These are phyloP conservation scores for Asparagopsis taxiformis DNA, from an alignment of 31 red algal genomes.

Conservation along the genomic window DNA sequence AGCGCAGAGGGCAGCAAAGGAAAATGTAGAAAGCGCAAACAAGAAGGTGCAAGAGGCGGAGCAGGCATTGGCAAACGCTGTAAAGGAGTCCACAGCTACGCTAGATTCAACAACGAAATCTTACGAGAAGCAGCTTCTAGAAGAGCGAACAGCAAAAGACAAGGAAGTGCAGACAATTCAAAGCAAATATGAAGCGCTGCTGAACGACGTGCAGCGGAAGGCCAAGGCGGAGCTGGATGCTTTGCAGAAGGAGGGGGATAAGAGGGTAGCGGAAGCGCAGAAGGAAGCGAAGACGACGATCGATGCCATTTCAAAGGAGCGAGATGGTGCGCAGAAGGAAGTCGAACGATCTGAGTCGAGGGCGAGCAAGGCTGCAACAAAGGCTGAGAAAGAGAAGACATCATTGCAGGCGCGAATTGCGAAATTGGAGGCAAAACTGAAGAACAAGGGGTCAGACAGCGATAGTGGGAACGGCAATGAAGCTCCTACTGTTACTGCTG, in stretches of 20 bases:
- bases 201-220: constrained; percentile 27
- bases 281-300: constrained; percentile 21
- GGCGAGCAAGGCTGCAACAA: constrained; percentile 12
- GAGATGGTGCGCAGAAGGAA: constrained; percentile 40
- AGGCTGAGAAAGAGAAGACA: constrained; percentile 25
- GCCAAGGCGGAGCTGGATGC: constrained; percentile 44
- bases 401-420: constrained; percentile 25
- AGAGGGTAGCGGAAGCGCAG: constrained; percentile 11
- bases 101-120: neutral
- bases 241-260: constrained; percentile 23
- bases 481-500: too few relatives aligned
- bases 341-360: constrained; percentile 1
- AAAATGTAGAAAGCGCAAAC: constrained; percentile 3
- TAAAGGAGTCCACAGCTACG: neutral
- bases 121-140: constrained; percentile 8
- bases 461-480: neutral
- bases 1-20: constrained; percentile 1
- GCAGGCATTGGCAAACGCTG: neutral
- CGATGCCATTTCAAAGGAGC: constrained; percentile 16
- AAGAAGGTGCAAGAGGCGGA: constrained; percentile 2
- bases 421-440: constrained; percentile 26
- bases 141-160: neutral
- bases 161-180: constrained; percentile 28
- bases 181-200: constrained; percentile 26
- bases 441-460: neutral